Evolutionary conservation across 805 yeast species (phyloP).

Genomic region (Helenozyma rhizophorensis): DNA sequence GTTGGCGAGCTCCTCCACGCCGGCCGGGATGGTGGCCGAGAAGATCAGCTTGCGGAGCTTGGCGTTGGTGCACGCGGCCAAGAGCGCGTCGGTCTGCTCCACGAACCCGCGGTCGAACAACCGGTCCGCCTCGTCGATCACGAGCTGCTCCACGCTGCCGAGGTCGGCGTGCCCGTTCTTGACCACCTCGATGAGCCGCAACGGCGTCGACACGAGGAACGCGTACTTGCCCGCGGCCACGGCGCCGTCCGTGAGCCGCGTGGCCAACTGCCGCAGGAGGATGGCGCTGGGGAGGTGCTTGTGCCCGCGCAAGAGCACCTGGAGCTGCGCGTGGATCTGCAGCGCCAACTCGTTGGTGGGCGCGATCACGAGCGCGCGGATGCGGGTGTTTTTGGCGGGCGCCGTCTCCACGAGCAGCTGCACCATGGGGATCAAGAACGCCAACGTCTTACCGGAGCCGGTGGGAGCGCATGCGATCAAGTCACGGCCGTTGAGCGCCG

Average conservation of each 20-base stretch:
- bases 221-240: constrained; percentile 65
- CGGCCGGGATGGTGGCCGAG: constrained; percentile 93
- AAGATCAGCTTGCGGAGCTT: constrained; percentile 70
- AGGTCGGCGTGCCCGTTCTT: constrained; percentile 58
- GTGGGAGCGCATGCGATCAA: constrained; percentile 95
- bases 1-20: constrained; percentile 83
- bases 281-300: constrained; percentile 57
- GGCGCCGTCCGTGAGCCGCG: constrained; percentile 59
- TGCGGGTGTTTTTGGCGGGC: constrained; percentile 39
- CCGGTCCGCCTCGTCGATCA: constrained; percentile 95
- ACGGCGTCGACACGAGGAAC: constrained; percentile 81
- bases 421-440: constrained; percentile 79
- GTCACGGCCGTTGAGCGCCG: constrained; percentile 65
- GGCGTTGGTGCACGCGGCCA: constrained; percentile 52
- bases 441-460: constrained; percentile 95
- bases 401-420: constrained; percentile 39
- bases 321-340: constrained; percentile 73
- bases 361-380: constrained; percentile 75
- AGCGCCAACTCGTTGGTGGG: constrained; percentile 94
- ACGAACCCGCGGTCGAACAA: constrained; percentile 82
- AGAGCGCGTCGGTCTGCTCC: constrained; percentile 84
- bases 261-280: constrained; percentile 66
- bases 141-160: constrained; percentile 62
- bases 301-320: constrained; percentile 49
- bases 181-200: constrained; percentile 77